phyloP scores from a whole-genome alignment of 805 yeast genomes.

The Kazachstania africana region DNA sequence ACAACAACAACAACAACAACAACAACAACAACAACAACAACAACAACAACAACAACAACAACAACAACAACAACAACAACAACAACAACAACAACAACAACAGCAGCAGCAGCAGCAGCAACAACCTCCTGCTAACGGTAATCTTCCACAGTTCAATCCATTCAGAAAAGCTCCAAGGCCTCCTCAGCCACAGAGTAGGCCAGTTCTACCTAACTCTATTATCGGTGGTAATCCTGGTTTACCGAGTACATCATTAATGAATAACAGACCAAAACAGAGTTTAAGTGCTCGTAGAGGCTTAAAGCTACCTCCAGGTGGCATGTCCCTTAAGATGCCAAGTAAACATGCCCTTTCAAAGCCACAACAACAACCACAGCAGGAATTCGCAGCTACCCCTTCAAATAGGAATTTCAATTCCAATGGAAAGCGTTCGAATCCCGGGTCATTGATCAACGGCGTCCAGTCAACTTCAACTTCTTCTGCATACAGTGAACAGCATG shows the following conservation, averaged over 20 bases:
- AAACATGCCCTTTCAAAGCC: slow-evolving; percentile 7
- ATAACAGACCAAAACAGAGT: slow-evolving; percentile 50
- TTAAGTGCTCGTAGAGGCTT: slow-evolving; percentile 78
- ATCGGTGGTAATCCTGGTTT: not conserved
- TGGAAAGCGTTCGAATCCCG: slow-evolving; percentile 22
- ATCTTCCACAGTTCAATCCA: slow-evolving; percentile 19
- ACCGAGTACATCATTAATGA: not conserved
- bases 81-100: not conserved
- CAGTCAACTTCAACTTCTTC: slow-evolving; percentile 27
- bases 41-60: not conserved
- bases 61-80: not conserved
- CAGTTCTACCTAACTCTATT: not conserved
- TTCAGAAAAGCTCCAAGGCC: slow-evolving; percentile 21
- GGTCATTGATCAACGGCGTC: slow-evolving; percentile 19
- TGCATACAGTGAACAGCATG: slow-evolving; percentile 15
- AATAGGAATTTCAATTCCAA: slow-evolving; percentile 7
- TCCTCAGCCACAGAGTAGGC: slow-evolving; percentile 5
- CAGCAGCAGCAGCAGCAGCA: not conserved
- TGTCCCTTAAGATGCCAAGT: slow-evolving; percentile 20
- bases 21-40: not conserved
- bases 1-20: not conserved
- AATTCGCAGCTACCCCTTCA: slow-evolving; percentile 20
- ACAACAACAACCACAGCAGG: slow-evolving; percentile 12
- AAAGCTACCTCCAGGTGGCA: slow-evolving; percentile 41
- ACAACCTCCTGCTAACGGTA: no score